Conservation (phyloP, 164 flowering plant species). For the Aristolochia fimbriata region DNA sequence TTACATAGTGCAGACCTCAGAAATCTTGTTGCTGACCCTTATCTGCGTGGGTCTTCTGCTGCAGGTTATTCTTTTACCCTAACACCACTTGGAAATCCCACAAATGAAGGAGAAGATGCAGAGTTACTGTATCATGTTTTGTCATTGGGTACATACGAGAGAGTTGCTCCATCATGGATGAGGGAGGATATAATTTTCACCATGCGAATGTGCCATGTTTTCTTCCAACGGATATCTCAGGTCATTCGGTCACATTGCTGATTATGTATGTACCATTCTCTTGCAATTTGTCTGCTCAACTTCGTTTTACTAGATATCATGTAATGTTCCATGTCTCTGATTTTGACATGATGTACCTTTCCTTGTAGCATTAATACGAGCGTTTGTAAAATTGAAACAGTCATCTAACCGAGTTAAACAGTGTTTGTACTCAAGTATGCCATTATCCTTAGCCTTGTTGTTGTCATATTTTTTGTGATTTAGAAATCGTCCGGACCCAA, state of each 20-base stretch:
- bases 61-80: constrained; percentile 81
- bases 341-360: too few relatives aligned
- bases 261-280: too few relatives aligned
- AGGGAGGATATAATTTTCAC: constrained; percentile 56
- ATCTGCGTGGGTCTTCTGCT: neutral
- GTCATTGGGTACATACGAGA: constrained; percentile 72
- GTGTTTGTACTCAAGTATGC: too few relatives aligned
- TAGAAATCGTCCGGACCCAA: too few relatives aligned
- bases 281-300: neutral
- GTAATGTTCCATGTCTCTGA: too few relatives aligned
- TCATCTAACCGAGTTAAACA: too few relatives aligned
- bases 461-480: too few relatives aligned
- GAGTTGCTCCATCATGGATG: constrained; percentile 91
- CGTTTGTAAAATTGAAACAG: too few relatives aligned
- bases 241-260: constrained; percentile 31
- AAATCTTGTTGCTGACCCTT: neutral
- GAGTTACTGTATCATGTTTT: constrained; percentile 47
- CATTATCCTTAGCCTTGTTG: too few relatives aligned
- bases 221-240: constrained; percentile 60
- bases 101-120: constrained; percentile 18
- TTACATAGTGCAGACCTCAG: too few relatives aligned
- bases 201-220: constrained; percentile 58
- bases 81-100: constrained; percentile 34
- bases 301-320: too few relatives aligned
- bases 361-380: too few relatives aligned